A percentile compares a stretch with the other conserved stretches of the same genome.
These are phyloP conservation scores for Colletotrichum coccodes DNA, from an alignment of 2,329 filamentous ascomycete genomes.

Conservation along the genomic window DNA sequence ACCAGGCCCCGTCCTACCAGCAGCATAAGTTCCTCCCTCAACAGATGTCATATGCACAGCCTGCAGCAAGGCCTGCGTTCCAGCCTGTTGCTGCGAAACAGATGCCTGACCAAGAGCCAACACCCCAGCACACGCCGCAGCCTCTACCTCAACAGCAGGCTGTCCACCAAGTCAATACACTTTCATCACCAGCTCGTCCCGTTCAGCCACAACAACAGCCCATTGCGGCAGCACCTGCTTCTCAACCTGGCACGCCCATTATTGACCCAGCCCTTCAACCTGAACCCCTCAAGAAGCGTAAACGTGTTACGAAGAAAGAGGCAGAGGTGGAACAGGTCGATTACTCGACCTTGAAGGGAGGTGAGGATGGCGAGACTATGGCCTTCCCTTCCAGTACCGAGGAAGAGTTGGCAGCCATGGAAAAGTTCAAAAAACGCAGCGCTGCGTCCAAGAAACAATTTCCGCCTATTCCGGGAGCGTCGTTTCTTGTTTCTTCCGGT, in stretches of 20 bases:
- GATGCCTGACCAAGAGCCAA: conserved; percentile 7
- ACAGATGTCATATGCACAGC: conserved; percentile 24
- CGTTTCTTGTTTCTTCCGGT: conserved; percentile 48
- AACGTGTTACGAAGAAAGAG: conserved; percentile 43
- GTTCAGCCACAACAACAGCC: conserved; percentile 19
- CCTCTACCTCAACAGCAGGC: conserved; percentile 33
- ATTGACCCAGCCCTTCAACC: conserved; percentile 26
- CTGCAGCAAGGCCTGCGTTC: conserved; percentile 7
- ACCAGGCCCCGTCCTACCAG: conserved; percentile 23
- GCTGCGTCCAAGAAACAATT: conserved; percentile 50
- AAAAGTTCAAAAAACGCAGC: conserved; percentile 49
- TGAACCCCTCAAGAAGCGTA: conserved; percentile 51
- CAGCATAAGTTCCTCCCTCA: conserved; percentile 32
- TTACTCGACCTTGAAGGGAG: conserved; percentile 42
- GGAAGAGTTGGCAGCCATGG: conserved; percentile 41
- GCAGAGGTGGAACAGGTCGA: conserved; percentile 42
- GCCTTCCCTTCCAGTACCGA: conserved; percentile 30
- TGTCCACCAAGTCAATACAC: conserved; percentile 33
- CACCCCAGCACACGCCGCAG: conserved; percentile 12
- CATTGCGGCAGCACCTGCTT: conserved; percentile 28
- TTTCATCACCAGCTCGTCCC: not conserved
- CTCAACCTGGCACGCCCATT: conserved; percentile 32
- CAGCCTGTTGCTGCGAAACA: conserved; percentile 26
- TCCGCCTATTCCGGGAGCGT: conserved; percentile 50
- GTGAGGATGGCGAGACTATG: conserved; percentile 47